These are phyloP conservation scores for Zizania latifolia DNA, from an alignment of 176 grass and related monocot species.

Conservation along the genomic window DNA sequence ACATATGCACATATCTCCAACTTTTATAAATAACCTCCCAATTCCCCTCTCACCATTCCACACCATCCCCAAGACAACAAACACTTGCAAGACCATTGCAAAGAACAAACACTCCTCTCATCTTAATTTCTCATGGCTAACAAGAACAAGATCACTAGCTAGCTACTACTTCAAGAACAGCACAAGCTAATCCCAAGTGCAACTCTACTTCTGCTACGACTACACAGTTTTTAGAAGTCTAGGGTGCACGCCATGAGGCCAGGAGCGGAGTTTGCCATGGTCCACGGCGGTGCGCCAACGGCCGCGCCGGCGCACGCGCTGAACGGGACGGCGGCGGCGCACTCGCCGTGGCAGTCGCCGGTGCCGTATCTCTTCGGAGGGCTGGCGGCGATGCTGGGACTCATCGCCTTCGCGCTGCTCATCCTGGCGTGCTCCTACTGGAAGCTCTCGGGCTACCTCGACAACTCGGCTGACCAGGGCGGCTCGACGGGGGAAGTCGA, in stretches of 20 bases:
- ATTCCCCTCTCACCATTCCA: constrained; percentile 21
- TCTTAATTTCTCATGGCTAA: background rate
- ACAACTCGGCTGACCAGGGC: constrained; percentile 13
- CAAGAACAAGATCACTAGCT: background rate
- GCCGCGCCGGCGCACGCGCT: constrained; percentile 9
- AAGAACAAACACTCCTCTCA: background rate
- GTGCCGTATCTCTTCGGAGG: constrained; percentile 84
- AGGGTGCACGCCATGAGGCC: constrained; percentile 65
- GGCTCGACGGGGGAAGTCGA: background rate
- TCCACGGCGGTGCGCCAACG: background rate
- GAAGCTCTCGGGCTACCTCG: constrained; percentile 74
- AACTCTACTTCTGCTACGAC: background rate
- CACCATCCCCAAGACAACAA: constrained; percentile 23
- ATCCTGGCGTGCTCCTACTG: constrained; percentile 95
- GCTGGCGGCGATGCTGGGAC: constrained; percentile 76
- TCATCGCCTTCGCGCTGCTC: constrained; percentile 79
- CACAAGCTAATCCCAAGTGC: background rate
- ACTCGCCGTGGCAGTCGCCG: constrained; percentile 81
- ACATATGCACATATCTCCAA: background rate
- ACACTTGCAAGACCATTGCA: background rate
- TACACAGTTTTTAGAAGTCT: too few relatives aligned
- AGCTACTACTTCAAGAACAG: background rate
- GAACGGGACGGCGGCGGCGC: constrained; percentile 29
- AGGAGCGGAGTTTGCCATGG: constrained; percentile 20
- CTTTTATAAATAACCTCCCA: constrained; percentile 44